These are phyloP conservation scores for Rhynchospora pubera DNA, from an alignment of 176 grass and related monocot genomes.

Conservation along the genomic window DNA sequence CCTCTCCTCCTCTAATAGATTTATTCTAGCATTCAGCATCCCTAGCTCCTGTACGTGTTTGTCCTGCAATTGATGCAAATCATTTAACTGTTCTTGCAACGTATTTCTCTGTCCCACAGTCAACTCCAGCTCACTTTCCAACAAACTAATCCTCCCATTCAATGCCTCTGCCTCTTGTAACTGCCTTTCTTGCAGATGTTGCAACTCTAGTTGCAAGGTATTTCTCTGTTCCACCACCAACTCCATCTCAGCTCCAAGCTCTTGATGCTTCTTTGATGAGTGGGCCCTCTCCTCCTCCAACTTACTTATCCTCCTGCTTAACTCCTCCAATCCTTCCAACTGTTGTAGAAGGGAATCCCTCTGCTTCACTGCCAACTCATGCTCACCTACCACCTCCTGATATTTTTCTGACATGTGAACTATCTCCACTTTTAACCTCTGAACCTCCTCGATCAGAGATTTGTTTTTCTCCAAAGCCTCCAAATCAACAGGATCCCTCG, in stretches of 20 bases:
- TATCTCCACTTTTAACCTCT: neutral
- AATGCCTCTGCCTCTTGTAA: conserved; percentile 44
- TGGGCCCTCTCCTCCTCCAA: conserved; percentile 28
- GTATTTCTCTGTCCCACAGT: conserved; percentile 43
- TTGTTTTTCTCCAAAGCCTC: conserved; percentile 11
- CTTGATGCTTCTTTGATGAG: conserved; percentile 35
- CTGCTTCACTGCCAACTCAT: neutral
- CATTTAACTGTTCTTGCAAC: conserved; percentile 60
- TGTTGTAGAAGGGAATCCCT: conserved; percentile 11
- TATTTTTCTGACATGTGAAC: neutral
- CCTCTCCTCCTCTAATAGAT: conserved; percentile 42
- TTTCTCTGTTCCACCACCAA: conserved; percentile 3
- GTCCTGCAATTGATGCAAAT: conserved; percentile 15
- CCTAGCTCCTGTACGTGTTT: conserved; percentile 41
- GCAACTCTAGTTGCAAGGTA: conserved; percentile 14
- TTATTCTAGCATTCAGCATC: conserved; percentile 38
- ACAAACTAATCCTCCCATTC: conserved; percentile 37
- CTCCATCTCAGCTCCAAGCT: conserved; percentile 35
- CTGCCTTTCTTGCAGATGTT: conserved; percentile 5
- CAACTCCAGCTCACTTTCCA: conserved; percentile 58
- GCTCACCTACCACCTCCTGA: conserved; percentile 2
- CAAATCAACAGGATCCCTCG: conserved; percentile 1
- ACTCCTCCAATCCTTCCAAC: neutral
- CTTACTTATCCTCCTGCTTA: conserved; percentile 1
- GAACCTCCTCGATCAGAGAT: neutral